Conservation (phyloP, 495 filamentous ascomycete species). For the Parachaetomium inaequale region DNA sequence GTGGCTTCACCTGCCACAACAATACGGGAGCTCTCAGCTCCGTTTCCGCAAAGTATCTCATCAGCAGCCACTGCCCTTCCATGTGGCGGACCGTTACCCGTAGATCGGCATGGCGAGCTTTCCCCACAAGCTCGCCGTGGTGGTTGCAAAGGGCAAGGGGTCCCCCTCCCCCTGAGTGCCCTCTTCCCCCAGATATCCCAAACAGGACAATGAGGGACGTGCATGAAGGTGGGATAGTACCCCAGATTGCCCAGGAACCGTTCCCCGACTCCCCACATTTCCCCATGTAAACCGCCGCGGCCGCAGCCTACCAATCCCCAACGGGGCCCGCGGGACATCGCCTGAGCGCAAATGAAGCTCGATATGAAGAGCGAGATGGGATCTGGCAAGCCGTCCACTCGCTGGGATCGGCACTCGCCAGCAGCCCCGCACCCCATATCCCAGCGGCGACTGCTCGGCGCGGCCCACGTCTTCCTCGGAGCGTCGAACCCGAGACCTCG, state of each 20-base stretch:
- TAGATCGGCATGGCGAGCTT: slow-evolving; percentile 9
- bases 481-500: slow-evolving; percentile 41
- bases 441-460: slow-evolving; percentile 31
- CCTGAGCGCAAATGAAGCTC: slow-evolving; percentile 38
- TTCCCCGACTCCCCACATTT: slow-evolving; percentile 33
- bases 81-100: slow-evolving; percentile 2
- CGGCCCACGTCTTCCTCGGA: slow-evolving; percentile 41
- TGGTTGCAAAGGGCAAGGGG: slow-evolving; percentile 1
- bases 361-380: slow-evolving; percentile 35
- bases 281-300: slow-evolving; percentile 12
- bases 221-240: slow-evolving; percentile 31
- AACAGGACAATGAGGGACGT: slow-evolving; percentile 15
- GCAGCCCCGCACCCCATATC: slow-evolving; percentile 41
- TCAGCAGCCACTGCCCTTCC: slow-evolving; percentile 1
- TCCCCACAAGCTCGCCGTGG: slow-evolving; percentile 3
- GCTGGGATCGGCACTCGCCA: slow-evolving; percentile 36
- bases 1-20: slow-evolving; percentile 23
- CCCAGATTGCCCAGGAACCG: slow-evolving; percentile 26
- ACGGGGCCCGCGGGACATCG: slow-evolving; percentile 25
- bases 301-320: slow-evolving; percentile 25
- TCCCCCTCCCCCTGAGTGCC: background rate
- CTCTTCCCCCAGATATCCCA: slow-evolving; percentile 1
- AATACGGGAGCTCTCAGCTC: slow-evolving; percentile 15
- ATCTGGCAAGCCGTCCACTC: slow-evolving; percentile 31
- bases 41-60: slow-evolving; percentile 25